Conservation (phyloP, 768 basidiomycete genomes). For the Macrolepiota fuliginosa region DNA sequence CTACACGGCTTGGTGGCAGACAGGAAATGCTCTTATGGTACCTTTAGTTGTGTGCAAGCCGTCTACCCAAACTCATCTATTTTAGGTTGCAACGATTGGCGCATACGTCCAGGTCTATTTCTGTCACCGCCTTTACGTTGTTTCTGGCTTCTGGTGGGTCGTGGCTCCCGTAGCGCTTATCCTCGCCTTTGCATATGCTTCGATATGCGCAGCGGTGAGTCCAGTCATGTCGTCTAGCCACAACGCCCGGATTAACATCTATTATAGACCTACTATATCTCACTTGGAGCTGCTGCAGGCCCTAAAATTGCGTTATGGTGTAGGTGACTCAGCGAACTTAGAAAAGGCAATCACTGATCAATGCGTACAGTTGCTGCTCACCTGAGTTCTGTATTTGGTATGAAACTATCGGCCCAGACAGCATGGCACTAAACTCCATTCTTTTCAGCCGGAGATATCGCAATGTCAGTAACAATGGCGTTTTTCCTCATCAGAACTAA, state of each 20-base stretch:
- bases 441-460: constrained; percentile 26
- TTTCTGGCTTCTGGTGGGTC: constrained; percentile 23
- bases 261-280: constrained; percentile 26
- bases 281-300: constrained; percentile 14
- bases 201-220: constrained; percentile 26
- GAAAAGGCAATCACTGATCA: neutral
- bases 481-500: constrained; percentile 28
- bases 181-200: constrained; percentile 25
- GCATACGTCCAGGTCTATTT: constrained; percentile 32
- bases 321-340: constrained; percentile 14
- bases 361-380: neutral
- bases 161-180: constrained; percentile 21
- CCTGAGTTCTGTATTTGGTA: constrained; percentile 4
- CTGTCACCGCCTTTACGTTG: constrained; percentile 26
- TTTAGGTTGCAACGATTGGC: constrained; percentile 29
- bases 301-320: constrained; percentile 25
- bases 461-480: constrained; percentile 24
- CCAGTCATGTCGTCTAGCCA: neutral
- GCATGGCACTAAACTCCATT: neutral
- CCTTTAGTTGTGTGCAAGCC: neutral
- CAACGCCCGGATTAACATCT: neutral
- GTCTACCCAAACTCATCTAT: neutral
- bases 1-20: constrained; percentile 32
- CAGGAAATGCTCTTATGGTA: constrained; percentile 29
- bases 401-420: neutral